Percentiles rank a stretch among this genome's conserved stretches.
phyloP scores from a whole-genome alignment of 306 rosid species.

The Trifolium subterraneum region DNA sequence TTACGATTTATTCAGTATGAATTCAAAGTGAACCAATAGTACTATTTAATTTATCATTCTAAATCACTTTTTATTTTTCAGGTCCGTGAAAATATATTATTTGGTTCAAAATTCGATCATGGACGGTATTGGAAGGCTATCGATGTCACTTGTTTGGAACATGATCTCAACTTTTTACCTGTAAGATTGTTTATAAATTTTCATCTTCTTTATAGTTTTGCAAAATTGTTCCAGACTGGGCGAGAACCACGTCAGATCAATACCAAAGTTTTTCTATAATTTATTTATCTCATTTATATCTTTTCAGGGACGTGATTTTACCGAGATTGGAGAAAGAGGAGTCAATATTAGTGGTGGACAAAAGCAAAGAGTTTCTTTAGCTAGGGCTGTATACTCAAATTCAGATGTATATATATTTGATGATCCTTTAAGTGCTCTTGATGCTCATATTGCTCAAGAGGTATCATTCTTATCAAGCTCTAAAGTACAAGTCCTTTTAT shows the following conservation, averaged over 20 bases:
- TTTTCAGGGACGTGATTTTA: conserved; percentile 75
- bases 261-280: not conserved
- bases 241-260: too few species aligned
- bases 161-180: conserved; percentile 79
- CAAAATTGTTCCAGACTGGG: too few species aligned
- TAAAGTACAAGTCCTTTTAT: too few species aligned
- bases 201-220: conserved; percentile 13
- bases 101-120: conserved; percentile 74
- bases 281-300: conserved; percentile 11
- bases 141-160: conserved; percentile 68
- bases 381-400: conserved; percentile 84
- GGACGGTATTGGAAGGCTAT: conserved; percentile 73
- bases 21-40: not conserved
- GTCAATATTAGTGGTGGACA: conserved; percentile 96
- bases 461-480: conserved; percentile 60
- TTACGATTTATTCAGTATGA: not conserved
- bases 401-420: conserved; percentile 87
- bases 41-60: conserved; percentile 23
- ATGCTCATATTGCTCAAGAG: conserved; percentile 85
- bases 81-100: conserved; percentile 88
- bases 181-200: conserved; percentile 43
- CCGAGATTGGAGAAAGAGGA: conserved; percentile 97
- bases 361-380: conserved; percentile 93
- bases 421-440: conserved; percentile 96
- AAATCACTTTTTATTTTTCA: conserved; percentile 42